Conservation (phyloP, 163 green algal genomes). For the Botryococcus braunii region DNA sequence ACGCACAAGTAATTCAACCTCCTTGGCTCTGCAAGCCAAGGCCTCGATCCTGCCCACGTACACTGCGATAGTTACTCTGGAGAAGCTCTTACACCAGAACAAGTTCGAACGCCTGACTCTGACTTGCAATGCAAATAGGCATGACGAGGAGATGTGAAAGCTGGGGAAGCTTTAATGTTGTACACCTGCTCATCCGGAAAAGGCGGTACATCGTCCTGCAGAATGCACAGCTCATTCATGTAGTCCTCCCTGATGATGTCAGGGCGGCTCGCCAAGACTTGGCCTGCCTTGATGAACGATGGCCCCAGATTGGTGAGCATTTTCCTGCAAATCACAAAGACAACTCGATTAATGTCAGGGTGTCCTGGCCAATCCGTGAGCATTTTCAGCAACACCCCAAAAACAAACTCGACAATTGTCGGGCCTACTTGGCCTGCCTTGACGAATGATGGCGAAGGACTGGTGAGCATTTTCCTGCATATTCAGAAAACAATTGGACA, state of each 20-base stretch:
- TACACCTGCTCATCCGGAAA: constrained; percentile 69
- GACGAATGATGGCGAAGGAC: background rate
- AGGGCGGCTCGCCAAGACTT: constrained; percentile 93
- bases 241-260: constrained; percentile 97
- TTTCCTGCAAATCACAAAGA: constrained; percentile 40
- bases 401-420: background rate
- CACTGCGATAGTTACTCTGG: no score
- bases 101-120: no score
- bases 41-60: no score
- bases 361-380: background rate
- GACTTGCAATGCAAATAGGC: no score
- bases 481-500: background rate
- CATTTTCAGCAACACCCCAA: background rate
- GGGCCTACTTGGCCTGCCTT: background rate
- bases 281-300: constrained; percentile 96
- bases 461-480: background rate
- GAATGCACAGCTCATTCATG: constrained; percentile 95
- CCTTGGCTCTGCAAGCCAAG: no score
- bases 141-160: background rate
- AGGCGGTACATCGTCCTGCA: constrained; percentile 94
- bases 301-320: constrained; percentile 82
- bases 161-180: no score
- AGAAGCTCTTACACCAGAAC: no score
- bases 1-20: no score
- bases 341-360: background rate